These are phyloP conservation scores for Phaeomoniella chlamydospora DNA, from an alignment of 2,329 filamentous ascomycete species.

Conservation along the genomic window DNA sequence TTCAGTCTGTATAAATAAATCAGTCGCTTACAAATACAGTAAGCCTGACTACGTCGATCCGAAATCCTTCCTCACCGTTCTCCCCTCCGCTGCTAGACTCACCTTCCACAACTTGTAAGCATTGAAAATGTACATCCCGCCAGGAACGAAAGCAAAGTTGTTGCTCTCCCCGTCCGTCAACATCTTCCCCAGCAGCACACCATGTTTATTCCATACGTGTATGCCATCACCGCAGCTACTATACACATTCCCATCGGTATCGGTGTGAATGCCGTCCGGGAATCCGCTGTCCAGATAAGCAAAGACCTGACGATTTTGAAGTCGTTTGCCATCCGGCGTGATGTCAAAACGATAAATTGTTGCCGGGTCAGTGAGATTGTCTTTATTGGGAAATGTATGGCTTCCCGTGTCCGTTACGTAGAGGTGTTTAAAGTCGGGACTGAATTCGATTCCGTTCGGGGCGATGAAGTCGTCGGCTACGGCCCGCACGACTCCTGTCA, in stretches of 20 bases:
- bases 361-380: slow-evolving; percentile 4
- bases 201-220: slow-evolving; percentile 36
- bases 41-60: too few species aligned
- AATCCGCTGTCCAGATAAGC: slow-evolving; percentile 32
- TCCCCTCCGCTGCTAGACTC: not conserved
- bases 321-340: slow-evolving; percentile 22
- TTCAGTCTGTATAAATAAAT: too few species aligned
- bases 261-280: slow-evolving; percentile 34
- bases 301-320: slow-evolving; percentile 37
- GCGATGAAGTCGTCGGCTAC: slow-evolving; percentile 23
- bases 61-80: not conserved
- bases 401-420: slow-evolving; percentile 27
- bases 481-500: slow-evolving; percentile 16
- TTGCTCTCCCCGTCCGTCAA: slow-evolving; percentile 31
- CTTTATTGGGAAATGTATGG: not conserved
- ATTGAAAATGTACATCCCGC: not conserved
- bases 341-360: slow-evolving; percentile 24
- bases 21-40: too few species aligned
- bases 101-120: not conserved
- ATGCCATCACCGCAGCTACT: slow-evolving; percentile 40
- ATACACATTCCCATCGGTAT: slow-evolving; percentile 41
- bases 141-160: slow-evolving; percentile 22
- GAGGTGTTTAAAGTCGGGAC: slow-evolving; percentile 20
- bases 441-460: slow-evolving; percentile 29
- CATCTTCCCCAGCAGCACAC: slow-evolving; percentile 42